Evolutionary conservation across 768 basidiomycete genomes (phyloP), one percentile per base, ranked within the genome.

Genomic region (Tricholoma sp.): DNA sequence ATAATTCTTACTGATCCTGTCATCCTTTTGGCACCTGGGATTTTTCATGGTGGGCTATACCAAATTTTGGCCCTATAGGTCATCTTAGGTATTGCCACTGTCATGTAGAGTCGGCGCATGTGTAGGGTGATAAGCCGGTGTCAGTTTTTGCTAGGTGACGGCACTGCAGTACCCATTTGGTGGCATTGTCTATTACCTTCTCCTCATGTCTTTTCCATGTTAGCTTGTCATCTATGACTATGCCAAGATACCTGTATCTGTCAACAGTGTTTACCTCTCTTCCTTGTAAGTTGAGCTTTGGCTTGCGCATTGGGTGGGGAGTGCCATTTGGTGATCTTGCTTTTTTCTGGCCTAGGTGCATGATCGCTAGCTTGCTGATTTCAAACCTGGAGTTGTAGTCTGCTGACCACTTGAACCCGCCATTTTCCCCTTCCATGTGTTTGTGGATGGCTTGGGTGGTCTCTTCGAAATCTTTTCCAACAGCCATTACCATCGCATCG

Each of bases 51-150:
- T n/a, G n/a, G n/a, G n/a, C n/a, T n/a, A n/a, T n/a, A n/a, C n/a
- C n/a, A n/a, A n/a, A n/a, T n/a, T n/a, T n/a, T n/a, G n/a, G n/a
- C n/a, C n/a, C 55, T 57, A 18, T 69, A 67, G 0, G 58, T 57
- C 41, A 67, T 59, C 22, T 64, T 63, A 0, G 64, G 66, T 27
- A 27, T 27, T 27, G 61, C 61, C 2, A 66, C 66, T 7, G 66
- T 56, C 0, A 50, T 5, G 37, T 65, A 69, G 5, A 68, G 59
- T n/a, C 55, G 61, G 9, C 51, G 12, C 39, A 59, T 59, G 9
- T 61, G 35, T 39, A 54, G 1, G 46, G 6, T 6, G 12, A 29
- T 4, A 70, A 45, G 1, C 66, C 68, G 1, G 14, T 57, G 16
- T 43, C 52, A 0, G 51, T 34, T 41, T 57, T 60, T 1, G 59